Evolutionary conservation across 495 filamentous ascomycete species (phyloP).

Genomic region (Talaromyces trachyspermus): DNA sequence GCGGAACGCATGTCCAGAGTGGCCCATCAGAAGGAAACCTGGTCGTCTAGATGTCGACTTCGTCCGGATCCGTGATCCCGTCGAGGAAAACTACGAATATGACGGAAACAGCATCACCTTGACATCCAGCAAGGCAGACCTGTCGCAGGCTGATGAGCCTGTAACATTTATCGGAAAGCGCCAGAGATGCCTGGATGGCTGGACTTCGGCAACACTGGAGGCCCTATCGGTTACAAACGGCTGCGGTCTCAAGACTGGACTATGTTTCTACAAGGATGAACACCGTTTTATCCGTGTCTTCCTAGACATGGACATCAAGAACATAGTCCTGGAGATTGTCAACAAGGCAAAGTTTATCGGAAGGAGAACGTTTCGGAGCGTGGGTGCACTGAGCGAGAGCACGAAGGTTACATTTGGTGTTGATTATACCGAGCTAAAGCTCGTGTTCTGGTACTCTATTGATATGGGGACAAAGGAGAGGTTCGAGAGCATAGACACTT

Average conservation of each 20-base stretch:
- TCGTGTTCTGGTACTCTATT: no score
- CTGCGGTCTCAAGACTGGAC: not conserved
- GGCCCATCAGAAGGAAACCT: no score
- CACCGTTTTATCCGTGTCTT: slow-evolving; percentile 11
- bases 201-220: not conserved
- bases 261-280: slow-evolving; percentile 6
- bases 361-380: slow-evolving; percentile 5
- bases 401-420: no score
- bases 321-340: slow-evolving; percentile 4
- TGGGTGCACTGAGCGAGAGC: no score
- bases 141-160: slow-evolving; percentile 1
- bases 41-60: no score
- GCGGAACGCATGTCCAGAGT: no score
- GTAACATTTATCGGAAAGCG: slow-evolving; percentile 13
- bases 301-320: not conserved
- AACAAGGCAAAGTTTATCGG: slow-evolving; percentile 7
- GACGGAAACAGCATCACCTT: not conserved
- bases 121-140: slow-evolving; percentile 5
- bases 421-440: no score
- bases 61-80: no score
- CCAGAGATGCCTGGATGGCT: slow-evolving; percentile 9
- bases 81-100: no score
- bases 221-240: not conserved
- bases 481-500: slow-evolving; percentile 11
- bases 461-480: no score